These are phyloP conservation scores for Penicillium atrosanguineum DNA, from an alignment of 495 filamentous ascomycete genomes.

Conservation along the genomic window DNA sequence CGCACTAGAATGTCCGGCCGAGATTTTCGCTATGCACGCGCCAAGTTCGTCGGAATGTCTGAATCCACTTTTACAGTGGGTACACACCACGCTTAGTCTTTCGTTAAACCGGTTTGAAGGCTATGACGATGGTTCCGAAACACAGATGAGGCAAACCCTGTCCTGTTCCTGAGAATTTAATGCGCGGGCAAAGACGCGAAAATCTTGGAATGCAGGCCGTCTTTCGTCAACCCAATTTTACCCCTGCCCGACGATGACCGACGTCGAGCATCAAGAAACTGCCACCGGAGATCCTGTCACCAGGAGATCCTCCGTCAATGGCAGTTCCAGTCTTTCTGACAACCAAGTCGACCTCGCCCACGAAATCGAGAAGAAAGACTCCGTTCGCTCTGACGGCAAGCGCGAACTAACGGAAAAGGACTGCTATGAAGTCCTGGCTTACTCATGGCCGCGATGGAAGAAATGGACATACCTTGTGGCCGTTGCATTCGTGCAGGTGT, in stretches of 20 bases:
- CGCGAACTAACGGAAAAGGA: conserved; percentile 63
- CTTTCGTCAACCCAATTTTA: neutral
- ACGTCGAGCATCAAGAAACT: neutral
- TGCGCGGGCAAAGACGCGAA: neutral
- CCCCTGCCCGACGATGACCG: neutral
- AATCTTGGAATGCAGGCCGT: neutral
- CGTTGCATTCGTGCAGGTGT: conserved; percentile 71
- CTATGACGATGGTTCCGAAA: neutral
- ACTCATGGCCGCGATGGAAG: conserved; percentile 59
- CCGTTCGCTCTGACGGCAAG: conserved; percentile 37
- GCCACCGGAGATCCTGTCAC: neutral
- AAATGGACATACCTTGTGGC: conserved; percentile 72
- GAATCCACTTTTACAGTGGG: conserved; percentile 1
- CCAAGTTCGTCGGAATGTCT: neutral
- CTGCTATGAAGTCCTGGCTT: conserved; percentile 63
- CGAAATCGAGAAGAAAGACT: neutral
- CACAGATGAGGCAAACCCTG: neutral
- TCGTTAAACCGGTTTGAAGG: neutral
- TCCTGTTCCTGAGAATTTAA: neutral
- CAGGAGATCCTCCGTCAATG: neutral
- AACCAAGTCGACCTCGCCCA: neutral
- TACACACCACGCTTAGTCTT: neutral
- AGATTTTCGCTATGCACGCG: neutral
- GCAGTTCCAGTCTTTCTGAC: neutral
- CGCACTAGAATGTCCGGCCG: neutral